A percentile compares a stretch with the other conserved stretches of the same genome.
Evolutionary conservation across 495 filamentous ascomycete species (phyloP).

Genomic region (Penicillium steckii): DNA sequence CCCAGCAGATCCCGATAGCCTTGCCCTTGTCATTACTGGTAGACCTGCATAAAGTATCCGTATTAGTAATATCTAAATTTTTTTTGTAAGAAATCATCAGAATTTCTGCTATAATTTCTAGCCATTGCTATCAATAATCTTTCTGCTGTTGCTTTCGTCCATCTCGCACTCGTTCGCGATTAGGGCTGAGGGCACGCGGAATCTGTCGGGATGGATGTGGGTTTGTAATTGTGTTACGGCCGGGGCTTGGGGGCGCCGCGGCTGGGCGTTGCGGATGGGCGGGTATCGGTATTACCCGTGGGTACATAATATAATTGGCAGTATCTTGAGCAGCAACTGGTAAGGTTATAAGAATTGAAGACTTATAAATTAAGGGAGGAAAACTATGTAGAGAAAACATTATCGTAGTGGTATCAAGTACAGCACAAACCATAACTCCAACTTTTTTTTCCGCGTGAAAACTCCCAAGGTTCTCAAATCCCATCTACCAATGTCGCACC

Average conservation of each 20-base stretch:
- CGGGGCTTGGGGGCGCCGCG: not conserved
- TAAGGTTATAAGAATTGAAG: too few relatives aligned
- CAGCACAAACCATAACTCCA: not conserved
- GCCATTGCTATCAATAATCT: too few relatives aligned
- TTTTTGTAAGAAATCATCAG: too few relatives aligned
- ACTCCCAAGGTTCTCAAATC: not conserved
- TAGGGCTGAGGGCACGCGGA: slow-evolving; percentile 35
- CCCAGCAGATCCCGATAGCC: not conserved
- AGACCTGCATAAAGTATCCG: not conserved
- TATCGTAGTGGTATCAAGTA: not conserved
- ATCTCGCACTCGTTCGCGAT: too few relatives aligned
- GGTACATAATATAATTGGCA: not conserved
- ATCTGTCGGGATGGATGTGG: slow-evolving; percentile 25
- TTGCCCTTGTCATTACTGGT: not conserved
- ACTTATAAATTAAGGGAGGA: too few relatives aligned
- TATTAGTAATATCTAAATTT: not conserved
- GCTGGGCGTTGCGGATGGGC: slow-evolving; percentile 10
- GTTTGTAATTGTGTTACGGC: slow-evolving; percentile 26
- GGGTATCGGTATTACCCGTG: slow-evolving; percentile 9
- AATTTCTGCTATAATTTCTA: not conserved
- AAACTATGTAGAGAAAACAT: too few relatives aligned
- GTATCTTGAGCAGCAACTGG: too few relatives aligned
- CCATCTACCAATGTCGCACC: slow-evolving; percentile 44
- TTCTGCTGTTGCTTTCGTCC: too few relatives aligned
- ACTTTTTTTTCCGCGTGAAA: not conserved